Conservation (phyloP, 176 grass and related monocot genomes). For the Oryza nivara region DNA sequence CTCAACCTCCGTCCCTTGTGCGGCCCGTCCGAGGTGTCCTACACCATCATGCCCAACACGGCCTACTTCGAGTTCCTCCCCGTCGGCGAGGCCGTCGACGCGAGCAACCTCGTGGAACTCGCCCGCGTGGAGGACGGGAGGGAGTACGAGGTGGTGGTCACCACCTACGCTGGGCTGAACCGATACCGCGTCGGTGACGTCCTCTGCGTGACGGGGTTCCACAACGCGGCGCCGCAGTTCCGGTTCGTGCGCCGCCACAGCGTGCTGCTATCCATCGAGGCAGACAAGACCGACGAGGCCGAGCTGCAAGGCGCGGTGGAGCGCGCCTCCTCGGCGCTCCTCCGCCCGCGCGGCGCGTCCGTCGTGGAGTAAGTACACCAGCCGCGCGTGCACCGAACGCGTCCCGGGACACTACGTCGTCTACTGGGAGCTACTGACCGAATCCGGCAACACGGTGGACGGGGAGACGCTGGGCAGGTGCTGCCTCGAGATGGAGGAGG, state of each 20-base stretch:
- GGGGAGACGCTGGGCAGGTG: too few relatives aligned
- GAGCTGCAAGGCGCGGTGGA: slow-evolving; percentile 41
- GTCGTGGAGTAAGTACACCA: slow-evolving; percentile 79
- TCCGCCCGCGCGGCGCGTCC: slow-evolving; percentile 33
- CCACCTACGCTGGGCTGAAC: slow-evolving; percentile 36
- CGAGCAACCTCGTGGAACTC: slow-evolving; percentile 13
- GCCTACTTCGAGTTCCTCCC: slow-evolving; percentile 9
- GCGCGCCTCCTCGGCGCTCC: background rate
- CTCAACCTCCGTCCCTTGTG: slow-evolving; percentile 59
- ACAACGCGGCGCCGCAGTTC: slow-evolving; percentile 41
- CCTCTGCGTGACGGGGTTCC: slow-evolving; percentile 32
- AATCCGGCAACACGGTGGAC: too few relatives aligned
- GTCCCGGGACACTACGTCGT: slow-evolving; percentile 45
- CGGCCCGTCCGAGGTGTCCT: slow-evolving; percentile 41
- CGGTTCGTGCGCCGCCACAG: slow-evolving; percentile 34
- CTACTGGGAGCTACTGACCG: too few relatives aligned
- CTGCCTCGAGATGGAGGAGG: too few relatives aligned
- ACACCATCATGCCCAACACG: background rate
- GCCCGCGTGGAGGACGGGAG: slow-evolving; percentile 22
- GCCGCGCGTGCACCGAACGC: slow-evolving; percentile 57
- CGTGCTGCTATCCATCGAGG: slow-evolving; percentile 37
- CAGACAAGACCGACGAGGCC: slow-evolving; percentile 43
- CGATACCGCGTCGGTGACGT: slow-evolving; percentile 42
- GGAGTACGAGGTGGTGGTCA: slow-evolving; percentile 45
- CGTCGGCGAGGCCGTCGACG: background rate